A percentile compares a stretch with the other conserved stretches of the same genome.
These are phyloP conservation scores for Noccaea bulbosa DNA, from an alignment of 345 rosid genomes.

Conservation along the genomic window DNA sequence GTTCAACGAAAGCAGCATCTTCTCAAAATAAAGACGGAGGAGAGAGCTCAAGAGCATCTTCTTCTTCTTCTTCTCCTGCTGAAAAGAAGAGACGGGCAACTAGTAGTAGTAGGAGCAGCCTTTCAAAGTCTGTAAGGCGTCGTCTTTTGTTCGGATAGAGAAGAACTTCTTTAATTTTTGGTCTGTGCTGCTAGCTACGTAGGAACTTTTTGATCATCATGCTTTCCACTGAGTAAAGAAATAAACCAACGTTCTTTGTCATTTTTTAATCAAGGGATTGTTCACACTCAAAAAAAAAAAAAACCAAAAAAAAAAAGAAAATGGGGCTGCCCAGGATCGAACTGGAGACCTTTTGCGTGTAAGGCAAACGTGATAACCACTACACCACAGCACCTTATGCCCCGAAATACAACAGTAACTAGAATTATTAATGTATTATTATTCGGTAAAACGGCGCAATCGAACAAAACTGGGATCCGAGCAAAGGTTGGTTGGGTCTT, in stretches of 20 bases:
- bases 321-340: slow-evolving; percentile 44
- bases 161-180: not conserved
- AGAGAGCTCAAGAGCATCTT: slow-evolving; percentile 14
- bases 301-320: not conserved
- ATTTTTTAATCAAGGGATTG: too few relatives aligned
- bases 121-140: slow-evolving; percentile 76
- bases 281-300: not conserved
- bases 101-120: slow-evolving; percentile 32
- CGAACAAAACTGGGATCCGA: not conserved
- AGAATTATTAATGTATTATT: too few relatives aligned
- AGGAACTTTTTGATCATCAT: too few relatives aligned
- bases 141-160: slow-evolving; percentile 61
- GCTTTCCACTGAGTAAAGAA: not conserved
- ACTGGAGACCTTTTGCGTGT: slow-evolving; percentile 40
- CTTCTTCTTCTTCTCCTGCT: slow-evolving; percentile 27
- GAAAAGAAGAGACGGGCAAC: slow-evolving; percentile 57
- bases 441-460: not conserved
- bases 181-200: not conserved
- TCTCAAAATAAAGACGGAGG: slow-evolving; percentile 15
- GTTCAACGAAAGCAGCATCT: slow-evolving; percentile 56
- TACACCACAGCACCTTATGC: slow-evolving; percentile 40
- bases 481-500: slow-evolving; percentile 11
- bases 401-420: too few relatives aligned
- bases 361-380: slow-evolving; percentile 48
- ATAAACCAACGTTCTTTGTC: not conserved